phyloP scores from a whole-genome alignment of 768 basidiomycete genomes.

The Calocybe gangraenosa region DNA sequence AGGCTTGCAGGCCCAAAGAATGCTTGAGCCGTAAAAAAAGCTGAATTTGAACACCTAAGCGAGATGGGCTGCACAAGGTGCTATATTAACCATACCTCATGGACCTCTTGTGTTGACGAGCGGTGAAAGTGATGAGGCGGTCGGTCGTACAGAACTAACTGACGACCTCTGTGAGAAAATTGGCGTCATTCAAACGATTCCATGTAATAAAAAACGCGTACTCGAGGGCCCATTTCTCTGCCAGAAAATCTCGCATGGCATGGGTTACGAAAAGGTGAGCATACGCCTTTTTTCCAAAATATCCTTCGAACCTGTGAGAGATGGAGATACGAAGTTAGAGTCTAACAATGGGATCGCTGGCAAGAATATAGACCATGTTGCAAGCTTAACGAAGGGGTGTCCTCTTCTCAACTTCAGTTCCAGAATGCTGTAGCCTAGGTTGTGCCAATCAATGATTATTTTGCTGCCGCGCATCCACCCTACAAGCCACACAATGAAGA shows the following conservation, averaged over 20 bases:
- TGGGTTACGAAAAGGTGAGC: constrained; percentile 92
- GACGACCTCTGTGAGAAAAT: constrained; percentile 56
- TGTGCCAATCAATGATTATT: constrained; percentile 99
- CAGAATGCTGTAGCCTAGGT: constrained; percentile 92
- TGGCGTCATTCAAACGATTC: neutral
- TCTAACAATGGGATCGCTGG: neutral
- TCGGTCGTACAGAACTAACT: constrained; percentile 80
- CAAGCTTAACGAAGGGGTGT: constrained; percentile 69
- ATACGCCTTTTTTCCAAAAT: constrained; percentile 77
- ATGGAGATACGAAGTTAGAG: neutral
- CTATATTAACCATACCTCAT: constrained; percentile 49
- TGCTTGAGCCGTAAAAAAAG: constrained; percentile 47
- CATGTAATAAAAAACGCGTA: constrained; percentile 36
- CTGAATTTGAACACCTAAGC: constrained; percentile 23
- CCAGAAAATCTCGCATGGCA: constrained; percentile 75
- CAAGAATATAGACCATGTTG: constrained; percentile 54
- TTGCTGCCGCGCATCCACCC: constrained; percentile 67
- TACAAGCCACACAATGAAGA: constrained; percentile 79
- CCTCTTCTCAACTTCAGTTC: constrained; percentile 69
- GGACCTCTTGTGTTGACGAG: constrained; percentile 63
- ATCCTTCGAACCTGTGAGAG: constrained; percentile 67
- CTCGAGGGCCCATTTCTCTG: constrained; percentile 72
- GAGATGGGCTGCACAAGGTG: neutral
- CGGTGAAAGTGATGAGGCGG: constrained; percentile 84
- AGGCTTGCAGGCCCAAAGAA: constrained; percentile 26